These are phyloP conservation scores for Bipolaris cookei DNA, from an alignment of 2,329 filamentous ascomycete species.

Conservation along the genomic window DNA sequence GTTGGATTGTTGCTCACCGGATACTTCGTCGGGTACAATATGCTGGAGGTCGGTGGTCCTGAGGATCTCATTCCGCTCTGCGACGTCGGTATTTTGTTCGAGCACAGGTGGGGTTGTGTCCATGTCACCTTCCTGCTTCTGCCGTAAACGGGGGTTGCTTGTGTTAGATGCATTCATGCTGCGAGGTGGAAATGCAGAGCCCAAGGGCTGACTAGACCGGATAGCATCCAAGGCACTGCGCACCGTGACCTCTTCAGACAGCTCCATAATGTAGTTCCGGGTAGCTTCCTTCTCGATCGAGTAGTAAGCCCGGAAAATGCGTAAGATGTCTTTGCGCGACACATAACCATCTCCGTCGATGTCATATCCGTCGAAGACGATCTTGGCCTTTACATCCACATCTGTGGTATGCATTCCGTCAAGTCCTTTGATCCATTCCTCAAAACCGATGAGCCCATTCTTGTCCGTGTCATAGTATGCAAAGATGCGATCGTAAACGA, in stretches of 20 bases:
- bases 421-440: slow-evolving; percentile 86
- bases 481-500: slow-evolving; percentile 96
- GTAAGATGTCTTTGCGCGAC: slow-evolving; percentile 82
- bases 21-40: slow-evolving; percentile 6
- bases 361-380: slow-evolving; percentile 89
- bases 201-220: slow-evolving; percentile 54
- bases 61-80: slow-evolving; percentile 26
- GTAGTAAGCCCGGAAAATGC: slow-evolving; percentile 92
- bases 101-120: slow-evolving; percentile 39
- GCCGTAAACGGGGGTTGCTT: slow-evolving; percentile 23
- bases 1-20: slow-evolving; percentile 22
- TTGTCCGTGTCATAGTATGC: slow-evolving; percentile 92
- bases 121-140: slow-evolving; percentile 44
- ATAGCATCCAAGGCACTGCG: slow-evolving; percentile 52
- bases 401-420: slow-evolving; percentile 62
- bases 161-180: slow-evolving; percentile 36
- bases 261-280: slow-evolving; percentile 76
- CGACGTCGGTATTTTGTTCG: slow-evolving; percentile 34
- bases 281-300: slow-evolving; percentile 89
- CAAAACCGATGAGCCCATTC: slow-evolving; percentile 88
- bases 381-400: slow-evolving; percentile 56
- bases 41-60: slow-evolving; percentile 17
- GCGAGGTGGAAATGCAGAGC: slow-evolving; percentile 52
- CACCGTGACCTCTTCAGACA: slow-evolving; percentile 76
- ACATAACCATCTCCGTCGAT: slow-evolving; percentile 87